phyloP scores from a whole-genome alignment of 2,329 filamentous ascomycete species.

The Tolypocladium guangdongense region DNA sequence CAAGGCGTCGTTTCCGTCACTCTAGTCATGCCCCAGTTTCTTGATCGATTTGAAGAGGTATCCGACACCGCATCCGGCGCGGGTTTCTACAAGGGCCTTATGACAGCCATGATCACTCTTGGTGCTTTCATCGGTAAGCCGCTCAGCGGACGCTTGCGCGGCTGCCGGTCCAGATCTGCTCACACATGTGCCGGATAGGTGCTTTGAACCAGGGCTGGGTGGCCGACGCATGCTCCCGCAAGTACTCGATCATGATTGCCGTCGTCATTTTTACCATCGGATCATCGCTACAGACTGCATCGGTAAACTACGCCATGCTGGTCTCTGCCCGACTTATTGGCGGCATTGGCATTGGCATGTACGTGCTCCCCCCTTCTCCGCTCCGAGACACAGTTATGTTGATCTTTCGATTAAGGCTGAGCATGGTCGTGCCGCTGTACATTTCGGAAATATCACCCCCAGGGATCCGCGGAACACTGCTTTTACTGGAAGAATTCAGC shows the following conservation, averaged over 20 bases:
- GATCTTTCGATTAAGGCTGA: constrained; percentile 6
- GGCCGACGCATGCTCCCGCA: constrained; percentile 20
- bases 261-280: constrained; percentile 27
- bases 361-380: not conserved
- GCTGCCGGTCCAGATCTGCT: not conserved
- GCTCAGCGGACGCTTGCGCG: too few species aligned
- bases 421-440: constrained; percentile 27
- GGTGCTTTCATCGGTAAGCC: constrained; percentile 30
- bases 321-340: constrained; percentile 30
- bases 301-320: constrained; percentile 28
- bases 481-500: constrained; percentile 28
- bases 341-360: constrained; percentile 30
- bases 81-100: constrained; percentile 28
- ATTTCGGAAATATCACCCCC: constrained; percentile 37
- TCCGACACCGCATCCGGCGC: constrained; percentile 23
- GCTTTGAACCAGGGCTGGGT: constrained; percentile 30
- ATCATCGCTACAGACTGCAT: constrained; percentile 30
- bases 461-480: constrained; percentile 33
- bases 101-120: constrained; percentile 36
- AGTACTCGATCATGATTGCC: constrained; percentile 21
- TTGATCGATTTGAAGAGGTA: constrained; percentile 20
- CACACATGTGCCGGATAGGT: constrained; percentile 13
- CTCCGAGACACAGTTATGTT: too few species aligned
- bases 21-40: constrained; percentile 24
- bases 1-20: constrained; percentile 30